These are phyloP conservation scores for Hamamelis virginiana DNA, from an alignment of 164 flowering plant species.

Conservation along the genomic window DNA sequence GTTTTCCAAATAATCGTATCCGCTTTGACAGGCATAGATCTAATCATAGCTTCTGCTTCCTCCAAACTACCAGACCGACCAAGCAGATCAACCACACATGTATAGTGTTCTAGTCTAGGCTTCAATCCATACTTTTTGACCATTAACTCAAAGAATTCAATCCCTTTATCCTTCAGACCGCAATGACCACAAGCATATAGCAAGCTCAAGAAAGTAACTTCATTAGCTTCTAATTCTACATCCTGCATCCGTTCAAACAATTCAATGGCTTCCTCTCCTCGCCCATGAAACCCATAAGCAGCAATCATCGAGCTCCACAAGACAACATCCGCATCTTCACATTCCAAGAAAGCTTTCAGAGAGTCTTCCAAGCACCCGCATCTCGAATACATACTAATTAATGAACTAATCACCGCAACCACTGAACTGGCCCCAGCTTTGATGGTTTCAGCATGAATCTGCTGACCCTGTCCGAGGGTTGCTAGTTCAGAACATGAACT, in stretches of 20 bases:
- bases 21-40: conserved; percentile 63
- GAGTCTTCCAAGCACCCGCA: conserved; percentile 77
- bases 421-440: conserved; percentile 46
- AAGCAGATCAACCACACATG: conserved; percentile 75
- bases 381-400: conserved; percentile 74
- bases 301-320: conserved; percentile 77
- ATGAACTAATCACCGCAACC: conserved; percentile 48
- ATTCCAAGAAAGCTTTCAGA: conserved; percentile 43
- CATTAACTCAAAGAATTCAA: conserved; percentile 51
- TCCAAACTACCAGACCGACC: conserved; percentile 65
- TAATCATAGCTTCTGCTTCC: conserved; percentile 63
- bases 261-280: conserved; percentile 51
- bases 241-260: conserved; percentile 54
- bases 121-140: conserved; percentile 38
- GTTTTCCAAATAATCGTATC: conserved; percentile 78
- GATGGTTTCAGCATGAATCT: conserved; percentile 62
- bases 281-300: conserved; percentile 80
- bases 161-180: conserved; percentile 64
- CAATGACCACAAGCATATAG: conserved; percentile 76
- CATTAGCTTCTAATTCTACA: conserved; percentile 50
- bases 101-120: conserved; percentile 65
- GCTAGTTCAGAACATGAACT: conserved; percentile 76
- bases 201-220: conserved; percentile 70
- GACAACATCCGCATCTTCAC: conserved; percentile 43
- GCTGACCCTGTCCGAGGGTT: conserved; percentile 74